Evolutionary conservation across 164 flowering plant species (phyloP).

Genomic region (Vitis amurensis): DNA sequence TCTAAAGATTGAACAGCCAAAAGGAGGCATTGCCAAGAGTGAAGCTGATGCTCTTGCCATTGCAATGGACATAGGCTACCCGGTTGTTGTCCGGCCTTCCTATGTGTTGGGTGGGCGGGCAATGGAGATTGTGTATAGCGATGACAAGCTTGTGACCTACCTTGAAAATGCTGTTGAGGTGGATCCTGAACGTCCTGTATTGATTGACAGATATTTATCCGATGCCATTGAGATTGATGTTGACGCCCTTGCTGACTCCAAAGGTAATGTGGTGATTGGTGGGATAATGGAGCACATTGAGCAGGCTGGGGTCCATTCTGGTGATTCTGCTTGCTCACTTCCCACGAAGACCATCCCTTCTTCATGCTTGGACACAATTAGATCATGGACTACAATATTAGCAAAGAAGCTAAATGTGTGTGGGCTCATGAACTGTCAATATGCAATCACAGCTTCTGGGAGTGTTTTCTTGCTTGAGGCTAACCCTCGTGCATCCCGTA

Average conservation of each 20-base stretch:
- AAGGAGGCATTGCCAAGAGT: slow-evolving; percentile 88
- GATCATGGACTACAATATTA: slow-evolving; percentile 78
- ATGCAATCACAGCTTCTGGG: slow-evolving; percentile 75
- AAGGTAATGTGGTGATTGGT: slow-evolving; percentile 91
- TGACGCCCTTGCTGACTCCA: slow-evolving; percentile 77
- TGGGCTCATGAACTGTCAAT: slow-evolving; percentile 98
- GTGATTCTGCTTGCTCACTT: slow-evolving; percentile 86
- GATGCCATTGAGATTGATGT: slow-evolving; percentile 94
- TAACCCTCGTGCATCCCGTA: slow-evolving; percentile 92
- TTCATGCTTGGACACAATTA: slow-evolving; percentile 67
- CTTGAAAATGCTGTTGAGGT: slow-evolving; percentile 82
- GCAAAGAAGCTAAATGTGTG: slow-evolving; percentile 79
- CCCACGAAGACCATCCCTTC: slow-evolving; percentile 78
- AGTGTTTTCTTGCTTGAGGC: slow-evolving; percentile 91
- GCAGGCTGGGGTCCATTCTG: slow-evolving; percentile 96
- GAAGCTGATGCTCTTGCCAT: slow-evolving; percentile 77
- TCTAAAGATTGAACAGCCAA: slow-evolving; percentile 72
- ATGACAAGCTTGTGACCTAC: slow-evolving; percentile 68
- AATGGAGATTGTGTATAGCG: slow-evolving; percentile 91
- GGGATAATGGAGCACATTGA: slow-evolving; percentile 99
- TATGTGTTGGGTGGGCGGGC: slow-evolving; percentile 91
- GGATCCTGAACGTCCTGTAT: slow-evolving; percentile 81
- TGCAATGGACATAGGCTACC: slow-evolving; percentile 74
- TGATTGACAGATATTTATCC: slow-evolving; percentile 74
- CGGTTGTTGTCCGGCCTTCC: slow-evolving; percentile 88